Percentiles rank a stretch among this genome's conserved stretches.
Evolutionary conservation across 192 early-diverging fungal species (phyloP).

Genomic region (Entophlyctis luteolus): DNA sequence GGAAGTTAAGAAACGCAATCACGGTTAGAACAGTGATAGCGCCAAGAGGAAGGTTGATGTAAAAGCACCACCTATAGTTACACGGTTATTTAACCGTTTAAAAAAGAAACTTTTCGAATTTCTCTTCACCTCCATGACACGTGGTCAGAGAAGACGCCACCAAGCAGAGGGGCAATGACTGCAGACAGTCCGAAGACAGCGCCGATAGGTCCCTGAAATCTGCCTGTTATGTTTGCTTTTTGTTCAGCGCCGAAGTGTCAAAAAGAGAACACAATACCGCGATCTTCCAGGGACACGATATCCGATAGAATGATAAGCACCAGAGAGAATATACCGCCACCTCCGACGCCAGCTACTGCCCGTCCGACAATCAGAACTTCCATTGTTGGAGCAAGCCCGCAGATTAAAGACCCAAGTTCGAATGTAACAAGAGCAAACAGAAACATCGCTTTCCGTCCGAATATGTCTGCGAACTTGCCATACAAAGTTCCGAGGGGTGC

Average conservation of each 20-base stretch:
- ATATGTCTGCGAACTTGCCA: slow-evolving; percentile 77
- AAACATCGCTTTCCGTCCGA: slow-evolving; percentile 75
- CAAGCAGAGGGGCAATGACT: slow-evolving; percentile 79
- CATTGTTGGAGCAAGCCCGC: slow-evolving; percentile 65
- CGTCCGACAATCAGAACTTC: slow-evolving; percentile 68
- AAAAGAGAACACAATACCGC: slow-evolving; percentile 24
- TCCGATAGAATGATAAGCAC: slow-evolving; percentile 59
- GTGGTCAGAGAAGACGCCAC: slow-evolving; percentile 77
- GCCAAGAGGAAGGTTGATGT: slow-evolving; percentile 69
- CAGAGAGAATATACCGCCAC: slow-evolving; percentile 70
- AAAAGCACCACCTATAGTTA: slow-evolving; percentile 53
- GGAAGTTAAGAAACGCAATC: slow-evolving; percentile 57
- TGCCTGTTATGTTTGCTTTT: slow-evolving; percentile 57
- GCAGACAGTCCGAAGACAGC: slow-evolving; percentile 59
- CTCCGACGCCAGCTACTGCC: slow-evolving; percentile 79
- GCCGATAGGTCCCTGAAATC: slow-evolving; percentile 79
- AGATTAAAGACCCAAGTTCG: slow-evolving; percentile 69
- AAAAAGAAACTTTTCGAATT: no score
- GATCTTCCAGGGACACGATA: slow-evolving; percentile 14
- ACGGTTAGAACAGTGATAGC: slow-evolving; percentile 58
- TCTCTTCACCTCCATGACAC: slow-evolving; percentile 45
- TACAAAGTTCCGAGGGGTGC: not conserved
- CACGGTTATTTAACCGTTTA: slow-evolving; percentile 58
- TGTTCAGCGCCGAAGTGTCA: slow-evolving; percentile 53
- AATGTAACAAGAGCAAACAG: slow-evolving; percentile 73